Conservation (phyloP, 148 eudicot genomes). For the Silene uniflora region DNA sequence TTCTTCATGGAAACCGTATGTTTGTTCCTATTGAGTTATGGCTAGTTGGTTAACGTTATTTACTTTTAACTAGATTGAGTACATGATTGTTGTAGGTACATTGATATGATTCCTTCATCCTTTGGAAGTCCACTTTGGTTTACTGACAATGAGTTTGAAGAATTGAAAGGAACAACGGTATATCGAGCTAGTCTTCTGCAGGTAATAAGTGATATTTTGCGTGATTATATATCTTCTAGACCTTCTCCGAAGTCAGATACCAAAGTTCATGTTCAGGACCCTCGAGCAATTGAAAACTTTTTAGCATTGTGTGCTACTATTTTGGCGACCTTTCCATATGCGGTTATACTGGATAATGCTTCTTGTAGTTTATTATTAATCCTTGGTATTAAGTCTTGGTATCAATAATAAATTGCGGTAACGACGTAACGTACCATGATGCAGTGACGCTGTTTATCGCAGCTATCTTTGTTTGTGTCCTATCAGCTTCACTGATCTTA, state of each 20-base stretch:
- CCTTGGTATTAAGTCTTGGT: not conserved
- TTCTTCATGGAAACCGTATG: constrained; percentile 98
- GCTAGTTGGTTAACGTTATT: constrained; percentile 6
- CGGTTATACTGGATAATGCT: not conserved
- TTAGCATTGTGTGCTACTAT: not conserved
- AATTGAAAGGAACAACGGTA: constrained; percentile 76
- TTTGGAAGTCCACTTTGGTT: constrained; percentile 93
- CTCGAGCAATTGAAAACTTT: not conserved
- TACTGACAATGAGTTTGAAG: constrained; percentile 70
- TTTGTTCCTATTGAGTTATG: constrained; percentile 12
- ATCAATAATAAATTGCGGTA: not conserved
- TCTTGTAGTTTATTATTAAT: not conserved
- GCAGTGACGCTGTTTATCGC: not conserved
- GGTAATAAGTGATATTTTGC: constrained; percentile 33
- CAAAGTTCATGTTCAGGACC: not conserved
- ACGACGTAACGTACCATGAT: not conserved
- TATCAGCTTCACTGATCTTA: not conserved
- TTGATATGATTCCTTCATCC: constrained; percentile 80
- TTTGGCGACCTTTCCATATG: not conserved
- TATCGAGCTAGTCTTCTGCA: constrained; percentile 68
- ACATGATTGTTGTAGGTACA: constrained; percentile 42
- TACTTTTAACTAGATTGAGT: not conserved
- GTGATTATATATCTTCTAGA: not conserved
- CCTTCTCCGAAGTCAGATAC: not conserved
- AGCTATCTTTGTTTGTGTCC: not conserved